Evolutionary conservation across 176 grass and related monocot species (phyloP).

Genomic region (Lolium perenne): DNA sequence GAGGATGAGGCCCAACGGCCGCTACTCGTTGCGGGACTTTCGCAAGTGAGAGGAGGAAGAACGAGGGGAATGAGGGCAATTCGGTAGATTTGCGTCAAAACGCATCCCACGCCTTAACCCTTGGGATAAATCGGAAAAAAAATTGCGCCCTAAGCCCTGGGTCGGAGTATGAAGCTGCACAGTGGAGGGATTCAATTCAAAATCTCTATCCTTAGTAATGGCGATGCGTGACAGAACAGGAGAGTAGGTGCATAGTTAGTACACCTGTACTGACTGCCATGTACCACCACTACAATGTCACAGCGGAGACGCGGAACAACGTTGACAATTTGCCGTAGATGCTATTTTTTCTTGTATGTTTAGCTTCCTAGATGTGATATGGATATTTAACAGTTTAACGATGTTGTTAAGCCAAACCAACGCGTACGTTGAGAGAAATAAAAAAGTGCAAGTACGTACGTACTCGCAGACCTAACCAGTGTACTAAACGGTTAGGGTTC

Average conservation of each 20-base stretch:
- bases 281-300: not conserved
- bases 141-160: too few relatives aligned
- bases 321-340: not conserved
- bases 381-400: not conserved
- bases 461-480: not conserved
- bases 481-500: not conserved
- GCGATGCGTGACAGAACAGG: slow-evolving; percentile 13
- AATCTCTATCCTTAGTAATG: slow-evolving; percentile 6
- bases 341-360: not conserved
- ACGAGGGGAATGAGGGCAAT: too few relatives aligned
- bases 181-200: slow-evolving; percentile 28
- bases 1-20: too few relatives aligned
- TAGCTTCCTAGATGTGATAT: not conserved
- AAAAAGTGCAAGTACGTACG: slow-evolving; percentile 33
- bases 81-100: too few relatives aligned
- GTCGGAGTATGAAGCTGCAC: too few relatives aligned
- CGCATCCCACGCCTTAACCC: too few relatives aligned
- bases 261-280: not conserved
- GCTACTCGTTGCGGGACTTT: too few relatives aligned
- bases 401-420: not conserved
- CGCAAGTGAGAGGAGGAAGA: too few relatives aligned
- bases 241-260: slow-evolving; percentile 37
- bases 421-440: slow-evolving; percentile 13
- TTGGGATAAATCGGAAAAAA: too few relatives aligned
- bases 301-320: not conserved